Evolutionary conservation across 2,329 filamentous ascomycete species (phyloP), one percentile per base, ranked within the genome.

Genomic region (Ophiognomonia clavigignenti-juglandacearum): DNA sequence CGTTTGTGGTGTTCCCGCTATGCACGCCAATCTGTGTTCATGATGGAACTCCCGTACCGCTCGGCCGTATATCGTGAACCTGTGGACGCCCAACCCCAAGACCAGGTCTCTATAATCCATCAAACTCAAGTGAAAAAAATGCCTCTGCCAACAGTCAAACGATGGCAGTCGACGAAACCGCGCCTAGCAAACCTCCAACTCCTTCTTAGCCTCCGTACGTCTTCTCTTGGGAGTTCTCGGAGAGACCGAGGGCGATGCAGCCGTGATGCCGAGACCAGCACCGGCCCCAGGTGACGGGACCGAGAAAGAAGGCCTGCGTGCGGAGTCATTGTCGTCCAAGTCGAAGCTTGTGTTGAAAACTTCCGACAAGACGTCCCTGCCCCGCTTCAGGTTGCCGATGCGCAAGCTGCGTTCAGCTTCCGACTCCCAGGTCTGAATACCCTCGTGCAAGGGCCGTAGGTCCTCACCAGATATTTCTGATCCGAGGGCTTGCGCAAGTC

Each of bases 401-500:
- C 39, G 47, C 31, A 50, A 23, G 24, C 51, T 48, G 11, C 50
- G 56, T 24, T 63, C 59, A 31, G 59, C 55, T 2, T 68, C 63
- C 5, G 62, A 59, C 43, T 71, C 67, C 64, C 70, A 77, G 1
- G 69, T 73, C 47, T 75, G 70, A 41, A 78, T 71, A 14, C 62
- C 57, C 2, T 50, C 59, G 32, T 53, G 47, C 20, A 22, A 40
- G 6, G 57, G 51, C 27, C 63, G 60, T 20, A 63, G 63, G 3
- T 53, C 49, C 18, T 66, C 57, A 19, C 75, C 75, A 4, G 77
- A 71, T 11, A 79, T 54, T 4, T 78, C 74, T 16, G 62, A 59
- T 7, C 77, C 77, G 0, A 82, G 61, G 3, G 74, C 77, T 52
- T 70, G 69, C 32, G 74, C 75, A 0, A 82, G 64, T 6, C 78